Percentiles rank a stretch among this genome's conserved stretches.
Conservation (phyloP, 2,329 filamentous ascomycete species). For the Aspergillus aculeatinus region DNA sequence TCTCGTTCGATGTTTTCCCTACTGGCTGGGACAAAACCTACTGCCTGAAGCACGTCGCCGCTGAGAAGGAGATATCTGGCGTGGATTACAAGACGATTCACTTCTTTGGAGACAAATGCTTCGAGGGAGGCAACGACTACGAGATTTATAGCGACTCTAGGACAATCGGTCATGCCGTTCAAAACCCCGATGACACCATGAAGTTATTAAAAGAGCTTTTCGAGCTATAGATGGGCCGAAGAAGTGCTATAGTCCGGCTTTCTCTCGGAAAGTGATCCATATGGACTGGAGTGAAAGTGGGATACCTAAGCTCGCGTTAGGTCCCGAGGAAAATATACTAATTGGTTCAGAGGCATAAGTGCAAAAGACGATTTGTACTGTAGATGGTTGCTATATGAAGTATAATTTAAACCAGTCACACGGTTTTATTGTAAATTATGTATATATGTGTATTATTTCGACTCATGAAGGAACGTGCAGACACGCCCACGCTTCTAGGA, state of each 20-base stretch:
- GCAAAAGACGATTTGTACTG: too few species aligned
- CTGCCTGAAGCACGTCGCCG: conserved; percentile 83
- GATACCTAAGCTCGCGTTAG: too few species aligned
- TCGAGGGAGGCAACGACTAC: conserved; percentile 87
- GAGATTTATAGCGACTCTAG: conserved; percentile 85
- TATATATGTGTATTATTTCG: too few species aligned
- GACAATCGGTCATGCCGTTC: conserved; percentile 82
- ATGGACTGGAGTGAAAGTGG: too few species aligned
- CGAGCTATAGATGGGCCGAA: conserved; percentile 50
- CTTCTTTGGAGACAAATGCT: conserved; percentile 98
- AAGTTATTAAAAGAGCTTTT: conserved; percentile 79
- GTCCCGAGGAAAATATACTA: not conserved
- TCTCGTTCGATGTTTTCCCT: conserved; percentile 98
- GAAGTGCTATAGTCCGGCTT: not conserved
- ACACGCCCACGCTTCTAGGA: too few species aligned
- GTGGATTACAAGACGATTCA: conserved; percentile 79
- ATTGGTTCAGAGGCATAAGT: not conserved
- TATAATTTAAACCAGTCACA: too few species aligned
- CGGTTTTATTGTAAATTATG: too few species aligned
- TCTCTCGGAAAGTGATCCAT: not conserved
- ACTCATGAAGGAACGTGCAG: too few species aligned
- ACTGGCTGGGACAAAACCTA: conserved; percentile 98
- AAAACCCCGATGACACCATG: conserved; percentile 77
- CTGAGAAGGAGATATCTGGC: conserved; percentile 67
- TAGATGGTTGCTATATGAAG: too few species aligned